These are phyloP conservation scores for Brassica hybrid DNA, from an alignment of 441 rosid genomes.

Conservation along the genomic window DNA sequence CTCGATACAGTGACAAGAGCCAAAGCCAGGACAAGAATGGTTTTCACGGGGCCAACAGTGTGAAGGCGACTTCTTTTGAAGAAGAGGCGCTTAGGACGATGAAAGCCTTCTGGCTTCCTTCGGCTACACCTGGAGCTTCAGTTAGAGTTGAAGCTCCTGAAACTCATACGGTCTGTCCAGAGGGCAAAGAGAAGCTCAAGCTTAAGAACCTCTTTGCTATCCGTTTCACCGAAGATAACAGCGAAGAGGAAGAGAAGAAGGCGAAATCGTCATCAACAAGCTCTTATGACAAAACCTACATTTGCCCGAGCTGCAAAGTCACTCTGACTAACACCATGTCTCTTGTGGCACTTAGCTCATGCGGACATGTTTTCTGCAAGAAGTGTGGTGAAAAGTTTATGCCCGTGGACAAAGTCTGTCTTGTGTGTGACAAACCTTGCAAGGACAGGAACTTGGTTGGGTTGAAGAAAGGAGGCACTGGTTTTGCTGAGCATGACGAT, in stretches of 20 bases:
- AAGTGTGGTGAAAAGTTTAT: slow-evolving; percentile 80
- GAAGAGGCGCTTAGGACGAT: slow-evolving; percentile 92
- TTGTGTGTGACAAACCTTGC: slow-evolving; percentile 69
- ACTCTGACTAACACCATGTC: slow-evolving; percentile 77
- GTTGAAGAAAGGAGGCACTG: slow-evolving; percentile 83
- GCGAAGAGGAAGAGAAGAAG: slow-evolving; percentile 55
- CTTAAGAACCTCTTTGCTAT: slow-evolving; percentile 77
- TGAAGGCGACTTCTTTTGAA: slow-evolving; percentile 81
- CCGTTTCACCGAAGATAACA: slow-evolving; percentile 62
- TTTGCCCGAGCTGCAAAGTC: slow-evolving; percentile 93
- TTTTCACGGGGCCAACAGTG: slow-evolving; percentile 91
- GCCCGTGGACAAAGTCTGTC: slow-evolving; percentile 71
- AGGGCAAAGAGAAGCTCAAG: slow-evolving; percentile 84
- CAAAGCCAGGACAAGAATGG: slow-evolving; percentile 72
- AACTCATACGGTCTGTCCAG: slow-evolving; percentile 67
- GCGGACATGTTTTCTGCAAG: slow-evolving; percentile 95
- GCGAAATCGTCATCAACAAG: slow-evolving; percentile 28
- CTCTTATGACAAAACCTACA: slow-evolving; percentile 60
- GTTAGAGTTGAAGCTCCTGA: slow-evolving; percentile 72
- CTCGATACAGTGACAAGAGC: too few species aligned
- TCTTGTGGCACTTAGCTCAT: slow-evolving; percentile 69
- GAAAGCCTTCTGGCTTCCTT: slow-evolving; percentile 96
- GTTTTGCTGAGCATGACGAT: slow-evolving; percentile 79
- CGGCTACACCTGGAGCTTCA: slow-evolving; percentile 88
- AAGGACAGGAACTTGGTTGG: slow-evolving; percentile 71